These are phyloP conservation scores for Pulveroboletus ridleyi DNA, from an alignment of 1,284 basidiomycete species.

Conservation along the genomic window DNA sequence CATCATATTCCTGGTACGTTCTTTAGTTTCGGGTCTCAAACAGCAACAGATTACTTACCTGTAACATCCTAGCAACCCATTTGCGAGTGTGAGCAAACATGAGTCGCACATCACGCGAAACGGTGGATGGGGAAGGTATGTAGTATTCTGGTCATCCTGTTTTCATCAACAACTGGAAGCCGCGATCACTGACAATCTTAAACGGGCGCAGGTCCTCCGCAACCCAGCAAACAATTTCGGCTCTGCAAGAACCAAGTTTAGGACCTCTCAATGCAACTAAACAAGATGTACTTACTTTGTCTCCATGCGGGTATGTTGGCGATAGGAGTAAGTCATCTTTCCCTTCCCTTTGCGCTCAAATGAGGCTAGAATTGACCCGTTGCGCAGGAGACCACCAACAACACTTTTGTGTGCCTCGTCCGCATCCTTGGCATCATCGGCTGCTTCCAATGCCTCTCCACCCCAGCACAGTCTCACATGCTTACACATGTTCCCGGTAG, in stretches of 20 bases:
- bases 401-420: background rate
- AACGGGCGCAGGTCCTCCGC: conserved; percentile 21
- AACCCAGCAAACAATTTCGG: conserved; percentile 34
- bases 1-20: too few relatives aligned
- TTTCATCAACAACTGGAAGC: conserved; percentile 27
- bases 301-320: background rate
- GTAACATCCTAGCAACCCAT: too few relatives aligned
- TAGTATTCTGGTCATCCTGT: background rate
- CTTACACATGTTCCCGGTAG: background rate
- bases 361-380: background rate
- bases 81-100: conserved; percentile 4
- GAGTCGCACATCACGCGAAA: conserved; percentile 2
- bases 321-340: background rate
- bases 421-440: background rate
- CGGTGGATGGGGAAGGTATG: background rate
- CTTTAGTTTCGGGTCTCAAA: too few relatives aligned
- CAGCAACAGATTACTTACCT: too few relatives aligned
- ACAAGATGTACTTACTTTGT: too few relatives aligned
- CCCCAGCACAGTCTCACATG: background rate
- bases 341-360: background rate
- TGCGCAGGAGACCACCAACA: background rate
- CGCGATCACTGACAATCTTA: conserved; percentile 30
- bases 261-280: background rate
- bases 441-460: background rate
- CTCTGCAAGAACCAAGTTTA: background rate